Evolutionary conservation across 495 filamentous ascomycete genomes (phyloP), one percentile per base, ranked within the genome.

Genomic region (Entonaema liquescens): DNA sequence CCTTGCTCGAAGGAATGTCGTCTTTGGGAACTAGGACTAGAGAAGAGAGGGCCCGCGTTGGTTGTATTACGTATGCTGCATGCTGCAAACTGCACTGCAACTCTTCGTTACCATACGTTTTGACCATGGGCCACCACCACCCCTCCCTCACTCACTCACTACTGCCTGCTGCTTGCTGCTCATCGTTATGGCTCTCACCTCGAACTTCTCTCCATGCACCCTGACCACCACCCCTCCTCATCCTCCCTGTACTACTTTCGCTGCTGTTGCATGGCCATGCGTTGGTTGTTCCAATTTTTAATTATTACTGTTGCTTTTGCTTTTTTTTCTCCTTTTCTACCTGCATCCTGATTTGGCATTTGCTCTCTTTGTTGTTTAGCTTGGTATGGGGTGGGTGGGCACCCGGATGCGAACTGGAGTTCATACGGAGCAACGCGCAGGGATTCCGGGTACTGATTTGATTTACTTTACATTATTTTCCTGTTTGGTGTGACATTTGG

Each of bases 1-100:
- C 29, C 29, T 33, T 7, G 1, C 8, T 42, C 15, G 35, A 65
- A 44, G 50, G 63, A 33, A 35, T 53, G 29, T 31, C 28, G 49
- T 59, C 56, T 49, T 60, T 33, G 11, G 7, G 57, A n/a, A 26
- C 19, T 23, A 11, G 17, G 42, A n/a, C 40, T 53, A 19, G 29
- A 21, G 59, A 57, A 25, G 23, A 61, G 57, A 59, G 47, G 69
- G 69, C 60, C 65, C 59, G 64, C 65, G 65, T 73, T 73, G 65
- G 70, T 73, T 65, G 70, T 73, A 73, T 69, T 66, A 63, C 61
- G 65, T 73, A 66, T 61, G 64, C 70, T 69, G 70, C 70, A 70
- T 69, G 35, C 70, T 68, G 65, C 65, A 68, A 63, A 69, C 57
- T 73, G 70, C 70, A 73, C 70, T 73, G 70, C 62, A 73, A 73